These are phyloP conservation scores for Boletus rex-veris DNA, from an alignment of 768 basidiomycete genomes.

Conservation along the genomic window DNA sequence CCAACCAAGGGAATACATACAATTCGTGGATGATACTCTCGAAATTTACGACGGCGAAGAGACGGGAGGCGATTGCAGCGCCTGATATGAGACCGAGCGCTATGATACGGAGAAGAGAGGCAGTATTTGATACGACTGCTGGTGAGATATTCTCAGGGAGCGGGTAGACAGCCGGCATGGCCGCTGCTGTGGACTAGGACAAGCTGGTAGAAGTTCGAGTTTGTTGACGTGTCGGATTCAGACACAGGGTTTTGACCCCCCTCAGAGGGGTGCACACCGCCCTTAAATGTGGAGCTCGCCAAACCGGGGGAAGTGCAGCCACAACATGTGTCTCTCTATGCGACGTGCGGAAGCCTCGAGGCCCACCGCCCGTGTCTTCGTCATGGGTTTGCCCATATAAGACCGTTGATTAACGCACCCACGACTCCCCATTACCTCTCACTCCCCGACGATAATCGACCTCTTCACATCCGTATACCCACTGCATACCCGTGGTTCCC, in stretches of 20 bases:
- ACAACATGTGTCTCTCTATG: neutral
- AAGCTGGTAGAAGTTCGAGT: neutral
- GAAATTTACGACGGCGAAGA: constrained; percentile 97
- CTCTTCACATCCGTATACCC: constrained; percentile 12
- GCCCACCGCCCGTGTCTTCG: constrained; percentile 25
- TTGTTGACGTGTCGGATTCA: constrained; percentile 19
- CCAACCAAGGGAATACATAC: constrained; percentile 45
- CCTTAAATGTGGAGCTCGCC: neutral
- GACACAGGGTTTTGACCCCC: constrained; percentile 1
- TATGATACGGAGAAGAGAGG: constrained; percentile 85
- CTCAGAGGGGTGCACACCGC: constrained; percentile 10
- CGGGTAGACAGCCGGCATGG: constrained; percentile 72
- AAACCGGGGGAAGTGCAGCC: neutral
- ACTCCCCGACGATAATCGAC: constrained; percentile 21
- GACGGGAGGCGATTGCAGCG: constrained; percentile 90
- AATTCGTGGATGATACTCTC: constrained; percentile 99
- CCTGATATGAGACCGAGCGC: constrained; percentile 88
- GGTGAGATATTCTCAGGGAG: constrained; percentile 69
- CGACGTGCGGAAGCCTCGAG: constrained; percentile 32
- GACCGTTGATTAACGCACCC: constrained; percentile 24
- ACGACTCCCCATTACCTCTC: constrained; percentile 17
- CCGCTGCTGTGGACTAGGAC: constrained; percentile 29
- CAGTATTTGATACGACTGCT: constrained; percentile 78
- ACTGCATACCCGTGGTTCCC: constrained; percentile 7
- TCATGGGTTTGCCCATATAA: constrained; percentile 26